phyloP scores from a whole-genome alignment of 257 asterid genomes.

The Datura wrightii region DNA sequence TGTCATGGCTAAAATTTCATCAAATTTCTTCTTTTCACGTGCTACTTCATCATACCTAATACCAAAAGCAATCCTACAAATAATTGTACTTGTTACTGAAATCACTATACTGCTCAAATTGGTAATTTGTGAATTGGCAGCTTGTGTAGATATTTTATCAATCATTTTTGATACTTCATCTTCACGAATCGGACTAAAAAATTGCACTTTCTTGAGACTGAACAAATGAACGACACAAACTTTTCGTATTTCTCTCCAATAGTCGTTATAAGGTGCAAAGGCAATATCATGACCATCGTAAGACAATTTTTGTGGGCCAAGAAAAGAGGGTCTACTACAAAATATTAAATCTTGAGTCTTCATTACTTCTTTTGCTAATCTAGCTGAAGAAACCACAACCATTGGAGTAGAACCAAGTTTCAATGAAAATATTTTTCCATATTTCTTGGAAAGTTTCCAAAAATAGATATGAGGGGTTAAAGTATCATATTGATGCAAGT shows the following conservation, averaged over 20 bases:
- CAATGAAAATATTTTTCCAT: neutral
- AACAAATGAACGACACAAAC: neutral
- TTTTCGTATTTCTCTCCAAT: conserved; percentile 15
- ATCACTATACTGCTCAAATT: neutral
- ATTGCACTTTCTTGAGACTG: conserved; percentile 7
- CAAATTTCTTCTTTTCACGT: neutral
- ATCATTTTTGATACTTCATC: conserved; percentile 12
- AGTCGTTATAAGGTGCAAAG: neutral
- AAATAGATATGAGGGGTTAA: neutral
- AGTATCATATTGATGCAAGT: neutral
- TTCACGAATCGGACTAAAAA: neutral
- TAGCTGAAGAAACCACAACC: neutral
- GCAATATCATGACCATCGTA: neutral
- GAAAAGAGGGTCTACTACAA: neutral
- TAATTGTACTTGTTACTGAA: neutral
- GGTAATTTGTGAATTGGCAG: neutral
- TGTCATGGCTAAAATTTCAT: neutral
- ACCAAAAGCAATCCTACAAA: conserved; percentile 4
- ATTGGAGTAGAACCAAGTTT: neutral
- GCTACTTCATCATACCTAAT: neutral
- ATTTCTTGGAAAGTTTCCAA: neutral
- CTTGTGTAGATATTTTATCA: neutral
- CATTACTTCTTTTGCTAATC: neutral
- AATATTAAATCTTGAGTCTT: neutral
- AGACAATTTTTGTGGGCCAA: neutral